A percentile compares a stretch with the other conserved stretches of the same genome.
Evolutionary conservation across 2,329 filamentous ascomycete species (phyloP).

Genomic region (Penicillium frequentans): DNA sequence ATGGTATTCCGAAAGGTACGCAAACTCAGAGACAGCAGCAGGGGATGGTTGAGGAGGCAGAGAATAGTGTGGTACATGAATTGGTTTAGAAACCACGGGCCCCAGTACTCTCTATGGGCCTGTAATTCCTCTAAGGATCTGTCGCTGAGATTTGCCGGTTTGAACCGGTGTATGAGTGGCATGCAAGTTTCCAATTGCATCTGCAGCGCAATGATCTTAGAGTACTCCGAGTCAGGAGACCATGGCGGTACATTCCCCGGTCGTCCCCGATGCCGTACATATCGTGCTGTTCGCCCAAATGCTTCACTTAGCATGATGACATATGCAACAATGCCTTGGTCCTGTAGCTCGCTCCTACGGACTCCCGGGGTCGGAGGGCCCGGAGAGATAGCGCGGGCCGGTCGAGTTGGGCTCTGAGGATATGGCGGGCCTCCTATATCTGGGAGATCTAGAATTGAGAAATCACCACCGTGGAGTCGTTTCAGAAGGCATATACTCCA

Average conservation of each 20-base stretch:
- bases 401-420: conserved; percentile 37
- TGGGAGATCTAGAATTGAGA: conserved; percentile 40
- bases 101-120: conserved; percentile 53
- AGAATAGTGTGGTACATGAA: conserved; percentile 56
- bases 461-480: conserved; percentile 45
- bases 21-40: conserved; percentile 54
- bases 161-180: conserved; percentile 53
- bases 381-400: conserved; percentile 24
- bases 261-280: conserved; percentile 48
- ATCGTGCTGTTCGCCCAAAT: conserved; percentile 50
- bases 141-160: conserved; percentile 49
- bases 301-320: conserved; percentile 49
- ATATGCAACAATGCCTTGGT: conserved; percentile 49
- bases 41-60: conserved; percentile 55
- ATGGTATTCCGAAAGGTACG: conserved; percentile 54
- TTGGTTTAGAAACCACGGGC: conserved; percentile 54
- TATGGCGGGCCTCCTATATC: conserved; percentile 38
- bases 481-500: conserved; percentile 47
- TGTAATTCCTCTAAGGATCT: conserved; percentile 45
- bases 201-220: conserved; percentile 50
- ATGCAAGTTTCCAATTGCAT: conserved; percentile 56
- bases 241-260: conserved; percentile 47
- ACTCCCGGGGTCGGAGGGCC: conserved; percentile 18
- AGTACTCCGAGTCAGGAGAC: conserved; percentile 55
- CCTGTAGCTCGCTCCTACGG: conserved; percentile 30